Evolutionary conservation across 805 yeast genomes (phyloP).

Genomic region (Cyberlindnera nakhonratchasimensis): DNA sequence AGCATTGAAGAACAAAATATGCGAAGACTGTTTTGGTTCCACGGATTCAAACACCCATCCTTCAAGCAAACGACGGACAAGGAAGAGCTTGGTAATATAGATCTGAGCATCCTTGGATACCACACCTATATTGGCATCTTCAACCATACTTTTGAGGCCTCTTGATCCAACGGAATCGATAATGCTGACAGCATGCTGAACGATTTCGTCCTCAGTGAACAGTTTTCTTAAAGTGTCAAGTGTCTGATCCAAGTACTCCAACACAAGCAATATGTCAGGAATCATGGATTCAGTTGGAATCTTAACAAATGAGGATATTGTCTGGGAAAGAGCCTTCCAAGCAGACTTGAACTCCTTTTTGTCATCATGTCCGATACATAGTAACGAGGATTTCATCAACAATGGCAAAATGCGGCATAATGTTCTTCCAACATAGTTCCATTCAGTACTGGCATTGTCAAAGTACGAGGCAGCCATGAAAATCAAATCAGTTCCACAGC

Average conservation of each 20-base stretch:
- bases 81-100: conserved; percentile 55
- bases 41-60: conserved; percentile 31
- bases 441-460: conserved; percentile 45
- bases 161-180: conserved; percentile 53
- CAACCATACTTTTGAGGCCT: conserved; percentile 35
- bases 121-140: conserved; percentile 31
- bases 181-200: conserved; percentile 42
- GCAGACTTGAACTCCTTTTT: conserved; percentile 26
- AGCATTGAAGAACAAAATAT: conserved; percentile 42
- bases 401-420: conserved; percentile 57
- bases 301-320: conserved; percentile 42
- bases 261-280: conserved; percentile 59
- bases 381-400: conserved; percentile 41
- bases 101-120: conserved; percentile 41
- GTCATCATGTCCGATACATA: conserved; percentile 24
- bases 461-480: conserved; percentile 45
- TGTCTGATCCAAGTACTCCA: conserved; percentile 59
- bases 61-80: conserved; percentile 53
- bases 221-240: conserved; percentile 40
- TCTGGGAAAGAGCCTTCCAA: conserved; percentile 32
- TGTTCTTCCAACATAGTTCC: conserved; percentile 64
- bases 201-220: conserved; percentile 37
- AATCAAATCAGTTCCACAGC: conserved; percentile 49
- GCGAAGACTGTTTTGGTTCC: conserved; percentile 34
- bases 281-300: conserved; percentile 44